Percentiles rank a stretch among this genome's conserved stretches.
These are phyloP conservation scores for Nidula microcarpa DNA, from an alignment of 768 basidiomycete species.

Conservation along the genomic window DNA sequence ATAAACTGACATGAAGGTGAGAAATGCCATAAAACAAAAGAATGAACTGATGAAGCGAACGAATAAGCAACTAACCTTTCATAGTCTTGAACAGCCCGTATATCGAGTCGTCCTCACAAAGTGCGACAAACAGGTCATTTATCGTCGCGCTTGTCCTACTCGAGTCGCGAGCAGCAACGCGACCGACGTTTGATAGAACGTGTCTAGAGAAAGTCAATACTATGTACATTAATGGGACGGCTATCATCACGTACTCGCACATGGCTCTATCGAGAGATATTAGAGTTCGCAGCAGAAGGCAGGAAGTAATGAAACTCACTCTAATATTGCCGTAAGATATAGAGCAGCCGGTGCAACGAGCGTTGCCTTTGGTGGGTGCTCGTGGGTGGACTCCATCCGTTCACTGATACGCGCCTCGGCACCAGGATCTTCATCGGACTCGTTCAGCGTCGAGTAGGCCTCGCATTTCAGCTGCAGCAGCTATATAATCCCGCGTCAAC, in stretches of 20 bases:
- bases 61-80: constrained; percentile 54
- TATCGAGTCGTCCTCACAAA: constrained; percentile 87
- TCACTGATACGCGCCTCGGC: constrained; percentile 63
- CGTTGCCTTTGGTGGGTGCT: constrained; percentile 46
- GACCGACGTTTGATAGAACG: constrained; percentile 77
- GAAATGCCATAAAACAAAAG: constrained; percentile 7
- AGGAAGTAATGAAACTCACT: constrained; percentile 53
- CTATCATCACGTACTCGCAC: constrained; percentile 68
- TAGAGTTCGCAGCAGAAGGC: not conserved
- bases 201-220: constrained; percentile 47
- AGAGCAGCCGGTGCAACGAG: constrained; percentile 79
- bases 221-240: constrained; percentile 1
- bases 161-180: constrained; percentile 84
- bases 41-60: constrained; percentile 12
- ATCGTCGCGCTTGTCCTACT: constrained; percentile 70
- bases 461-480: constrained; percentile 83
- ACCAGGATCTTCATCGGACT: constrained; percentile 70
- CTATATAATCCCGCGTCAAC: constrained; percentile 30
- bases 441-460: constrained; percentile 82
- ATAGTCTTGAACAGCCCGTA: constrained; percentile 84
- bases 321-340: constrained; percentile 89
- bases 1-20: constrained; percentile 50
- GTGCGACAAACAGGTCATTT: constrained; percentile 81
- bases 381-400: constrained; percentile 50
- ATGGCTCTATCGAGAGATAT: constrained; percentile 52